Evolutionary conservation across 805 yeast genomes (phyloP), one percentile per base, ranked within the genome.

Genomic region (Lipomyces spencermartinsiae): DNA sequence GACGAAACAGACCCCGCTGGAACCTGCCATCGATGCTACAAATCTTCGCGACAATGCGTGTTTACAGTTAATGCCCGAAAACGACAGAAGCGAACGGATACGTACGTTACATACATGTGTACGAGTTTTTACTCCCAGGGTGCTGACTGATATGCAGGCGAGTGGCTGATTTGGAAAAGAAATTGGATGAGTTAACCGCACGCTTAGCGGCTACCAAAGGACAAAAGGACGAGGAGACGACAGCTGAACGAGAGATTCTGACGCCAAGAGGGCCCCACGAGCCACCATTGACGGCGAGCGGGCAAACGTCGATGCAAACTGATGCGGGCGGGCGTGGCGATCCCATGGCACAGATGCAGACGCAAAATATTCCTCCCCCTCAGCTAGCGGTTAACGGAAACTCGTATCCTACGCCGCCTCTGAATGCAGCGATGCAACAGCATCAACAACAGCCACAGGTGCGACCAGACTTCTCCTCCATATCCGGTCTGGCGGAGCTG

Each of bases 11-110:
- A 88, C 66, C 87, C 88, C 9, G 77, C 82, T 1, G 87, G 89
- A 2, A 86, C 93, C 0, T 93, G 98, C 78, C 79, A 84, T 12
- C 82, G 97, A 55, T 93, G 98, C 75, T 70, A 85, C 31, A 90
- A 87, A 76, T 82, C 89, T 35, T 83, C 84, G 54, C 82, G 87
- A 70, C 78, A 77, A 43, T 93, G 98, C 79, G 88, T 87, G 68
- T 86, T 89, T 63, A 92, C 91, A 72, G 75, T 86, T 16, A 83
- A 85, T 19, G 90, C 86, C 62, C 80, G 87, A 9, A 82, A 88
- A 56, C 86, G 89, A 72, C 71, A 79, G 81, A 69, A 76, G 81
- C 71, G 81, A 78, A 69, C 75, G 10, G 78, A 77, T 57, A 71
- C 71, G 74, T 74, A 71, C 51, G 76, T 69, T 8, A 19, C 31